Evolutionary conservation across 2,329 filamentous ascomycete species (phyloP), one percentile per base, ranked within the genome.

Genomic region (Sclerotinia subarctica): DNA sequence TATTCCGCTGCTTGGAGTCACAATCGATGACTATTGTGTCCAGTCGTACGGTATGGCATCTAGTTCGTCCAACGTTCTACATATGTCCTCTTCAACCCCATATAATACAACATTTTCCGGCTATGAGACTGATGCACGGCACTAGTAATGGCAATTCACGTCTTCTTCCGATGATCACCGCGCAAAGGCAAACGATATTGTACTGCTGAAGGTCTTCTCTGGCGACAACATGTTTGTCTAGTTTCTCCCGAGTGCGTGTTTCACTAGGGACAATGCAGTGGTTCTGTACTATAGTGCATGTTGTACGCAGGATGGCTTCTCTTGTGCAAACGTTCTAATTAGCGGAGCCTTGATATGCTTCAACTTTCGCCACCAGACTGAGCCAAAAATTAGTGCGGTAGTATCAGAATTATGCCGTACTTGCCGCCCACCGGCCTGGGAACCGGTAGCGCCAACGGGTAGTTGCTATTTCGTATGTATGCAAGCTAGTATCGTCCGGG

Each of bases 311-410:
- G 4, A 2, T 21, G n/a, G 19, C 35, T 3, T 51, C 17, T n/a
- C 21, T 62, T 10, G 21, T 62, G n/a, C 29, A 13, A 24, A 11
- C 15, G 13, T 35, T 24, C 15, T 21, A 11, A 38, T n/a, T 26
- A 21, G n/a, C 32, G 17, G 26, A 35, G 19, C 29, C 58, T 49
- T 19, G 21, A 49, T 7, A 62, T 62, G 15, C n/a, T 38, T 26
- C 13, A 63, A 15, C 15, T 63, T 21, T 51, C n/a, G 15, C 59
- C 46, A 51, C 17, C 51, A 15, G 29, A 38, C 8, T 19, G 47
- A 51, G 17, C 46, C 46, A 3, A 42, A 62, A 38, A 26, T n/a
- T 38, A n/a, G 59, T 63, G 59, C 46, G 59, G 59, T 63, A 63
- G 59, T 35, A 51, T 42, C 5, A 42, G n/a, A 63, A 38, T 26